phyloP scores from a whole-genome alignment of 2,329 filamentous ascomycete species.

The Pseudocercospora fijiensis region DNA sequence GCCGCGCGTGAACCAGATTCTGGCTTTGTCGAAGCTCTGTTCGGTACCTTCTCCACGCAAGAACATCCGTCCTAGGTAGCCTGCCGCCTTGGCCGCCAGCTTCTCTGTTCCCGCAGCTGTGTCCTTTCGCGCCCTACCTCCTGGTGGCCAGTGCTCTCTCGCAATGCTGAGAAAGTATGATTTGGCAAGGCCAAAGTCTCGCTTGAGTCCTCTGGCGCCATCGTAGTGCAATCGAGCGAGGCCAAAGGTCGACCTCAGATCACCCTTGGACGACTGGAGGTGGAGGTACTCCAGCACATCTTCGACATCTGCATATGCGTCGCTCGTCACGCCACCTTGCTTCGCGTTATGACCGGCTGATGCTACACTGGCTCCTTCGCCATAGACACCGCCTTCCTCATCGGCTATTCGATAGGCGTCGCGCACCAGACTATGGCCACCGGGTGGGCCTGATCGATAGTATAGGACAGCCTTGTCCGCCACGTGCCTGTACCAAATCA shows the following conservation, averaged over 20 bases:
- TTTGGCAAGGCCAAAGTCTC: slow-evolving; percentile 71
- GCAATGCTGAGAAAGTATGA: slow-evolving; percentile 79
- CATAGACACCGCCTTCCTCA: slow-evolving; percentile 87
- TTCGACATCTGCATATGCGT: slow-evolving; percentile 81
- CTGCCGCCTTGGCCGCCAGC: slow-evolving; percentile 77
- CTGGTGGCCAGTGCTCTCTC: slow-evolving; percentile 72
- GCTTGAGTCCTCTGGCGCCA: slow-evolving; percentile 71
- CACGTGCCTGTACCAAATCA: slow-evolving; percentile 86
- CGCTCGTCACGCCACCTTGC: slow-evolving; percentile 69
- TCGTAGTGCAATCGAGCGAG: slow-evolving; percentile 87
- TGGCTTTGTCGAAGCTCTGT: slow-evolving; percentile 74
- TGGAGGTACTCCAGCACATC: slow-evolving; percentile 95
- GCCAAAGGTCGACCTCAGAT: slow-evolving; percentile 82
- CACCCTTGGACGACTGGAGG: slow-evolving; percentile 84
- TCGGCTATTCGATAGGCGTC: slow-evolving; percentile 87
- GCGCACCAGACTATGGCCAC: slow-evolving; percentile 72
- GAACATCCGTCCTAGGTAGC: slow-evolving; percentile 85
- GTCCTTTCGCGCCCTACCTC: slow-evolving; percentile 71
- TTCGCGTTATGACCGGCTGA: slow-evolving; percentile 83
- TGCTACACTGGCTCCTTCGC: slow-evolving; percentile 86
- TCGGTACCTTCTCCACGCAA: slow-evolving; percentile 80
- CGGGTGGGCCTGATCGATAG: slow-evolving; percentile 85
- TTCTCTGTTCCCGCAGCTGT: slow-evolving; percentile 71
- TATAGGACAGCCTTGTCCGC: slow-evolving; percentile 90
- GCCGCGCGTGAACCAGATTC: slow-evolving; percentile 80